phyloP scores from a whole-genome alignment of 352 stramenopile species.

The Saprolegnia diclina region DNA sequence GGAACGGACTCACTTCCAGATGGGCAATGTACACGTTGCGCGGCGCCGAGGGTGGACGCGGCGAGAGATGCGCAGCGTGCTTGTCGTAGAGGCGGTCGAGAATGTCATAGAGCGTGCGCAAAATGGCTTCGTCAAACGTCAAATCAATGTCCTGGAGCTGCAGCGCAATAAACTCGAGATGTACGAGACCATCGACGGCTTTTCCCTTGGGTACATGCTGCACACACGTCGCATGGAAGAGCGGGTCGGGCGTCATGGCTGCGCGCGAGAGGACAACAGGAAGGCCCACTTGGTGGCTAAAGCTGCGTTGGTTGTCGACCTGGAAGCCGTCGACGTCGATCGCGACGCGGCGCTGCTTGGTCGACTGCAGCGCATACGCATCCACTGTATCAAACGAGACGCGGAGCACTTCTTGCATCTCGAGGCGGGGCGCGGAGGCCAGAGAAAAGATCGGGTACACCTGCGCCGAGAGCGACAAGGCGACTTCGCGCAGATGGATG shows the following conservation, averaged over 20 bases:
- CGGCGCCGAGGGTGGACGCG: too few species aligned
- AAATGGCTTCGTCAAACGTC: conserved; percentile 26
- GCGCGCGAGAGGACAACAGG: conserved; percentile 20
- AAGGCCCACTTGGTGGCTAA: conserved; percentile 3
- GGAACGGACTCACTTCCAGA: conserved; percentile 22
- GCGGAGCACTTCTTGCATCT: conserved; percentile 17
- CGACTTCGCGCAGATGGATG: conserved; percentile 17
- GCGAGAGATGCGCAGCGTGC: not conserved
- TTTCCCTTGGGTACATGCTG: not conserved
- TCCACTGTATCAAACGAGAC: conserved; percentile 17
- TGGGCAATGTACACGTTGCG: conserved; percentile 20
- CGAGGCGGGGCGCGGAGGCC: not conserved
- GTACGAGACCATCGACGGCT: not conserved
- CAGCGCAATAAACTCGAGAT: conserved; percentile 19
- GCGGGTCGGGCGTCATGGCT: not conserved
- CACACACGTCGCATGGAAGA: conserved; percentile 4
- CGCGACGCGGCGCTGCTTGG: conserved; percentile 5
- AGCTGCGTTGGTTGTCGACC: conserved; percentile 27
- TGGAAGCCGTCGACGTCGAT: conserved; percentile 23
- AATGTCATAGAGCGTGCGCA: conserved; percentile 23
- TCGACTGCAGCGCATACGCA: conserved; percentile 6
- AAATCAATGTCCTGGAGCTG: conserved; percentile 20
- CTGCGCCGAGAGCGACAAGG: conserved; percentile 13
- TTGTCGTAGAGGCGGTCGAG: conserved; percentile 25
- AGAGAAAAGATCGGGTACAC: not conserved